Conservation (phyloP, 805 yeast genomes). For the Tetrapisispora arboricola region DNA sequence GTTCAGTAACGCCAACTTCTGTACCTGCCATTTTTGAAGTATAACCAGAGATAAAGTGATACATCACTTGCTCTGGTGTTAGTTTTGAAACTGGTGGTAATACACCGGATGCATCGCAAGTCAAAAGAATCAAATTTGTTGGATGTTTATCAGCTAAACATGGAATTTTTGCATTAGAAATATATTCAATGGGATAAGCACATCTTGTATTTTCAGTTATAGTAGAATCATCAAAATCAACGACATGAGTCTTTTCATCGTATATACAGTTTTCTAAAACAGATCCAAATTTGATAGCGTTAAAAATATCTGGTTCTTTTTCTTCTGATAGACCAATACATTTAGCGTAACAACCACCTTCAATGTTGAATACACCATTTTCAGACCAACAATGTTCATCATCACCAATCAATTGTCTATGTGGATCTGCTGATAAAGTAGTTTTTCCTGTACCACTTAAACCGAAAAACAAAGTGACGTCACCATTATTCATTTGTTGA, state of each 20-base stretch:
- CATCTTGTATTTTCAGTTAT: slow-evolving; percentile 97
- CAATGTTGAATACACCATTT: slow-evolving; percentile 96
- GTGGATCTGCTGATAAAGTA: slow-evolving; percentile 91
- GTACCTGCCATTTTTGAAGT: slow-evolving; percentile 99
- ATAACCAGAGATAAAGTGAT: slow-evolving; percentile 96
- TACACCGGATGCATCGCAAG: slow-evolving; percentile 98
- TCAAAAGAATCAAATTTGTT: slow-evolving; percentile 78
- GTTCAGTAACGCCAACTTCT: slow-evolving; percentile 97
- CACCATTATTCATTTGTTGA: slow-evolving; percentile 73
- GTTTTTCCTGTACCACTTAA: slow-evolving; percentile 98
- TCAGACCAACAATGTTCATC: slow-evolving; percentile 99
- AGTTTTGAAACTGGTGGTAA: slow-evolving; percentile 93
- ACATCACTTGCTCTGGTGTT: slow-evolving; percentile 94
- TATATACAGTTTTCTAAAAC: slow-evolving; percentile 89
- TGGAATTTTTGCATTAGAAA: slow-evolving; percentile 93
- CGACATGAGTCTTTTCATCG: slow-evolving; percentile 66
- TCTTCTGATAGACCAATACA: slow-evolving; percentile 82
- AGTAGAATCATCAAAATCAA: slow-evolving; percentile 71
- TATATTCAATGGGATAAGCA: slow-evolving; percentile 95
- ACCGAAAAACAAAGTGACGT: slow-evolving; percentile 93
- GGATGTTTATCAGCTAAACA: slow-evolving; percentile 88
- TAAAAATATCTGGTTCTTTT: slow-evolving; percentile 95
- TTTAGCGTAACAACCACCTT: slow-evolving; percentile 99
- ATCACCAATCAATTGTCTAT: slow-evolving; percentile 90
- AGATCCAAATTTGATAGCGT: slow-evolving; percentile 90